Evolutionary conservation across 768 basidiomycete species (phyloP).

Genomic region (Suillus variegatus): DNA sequence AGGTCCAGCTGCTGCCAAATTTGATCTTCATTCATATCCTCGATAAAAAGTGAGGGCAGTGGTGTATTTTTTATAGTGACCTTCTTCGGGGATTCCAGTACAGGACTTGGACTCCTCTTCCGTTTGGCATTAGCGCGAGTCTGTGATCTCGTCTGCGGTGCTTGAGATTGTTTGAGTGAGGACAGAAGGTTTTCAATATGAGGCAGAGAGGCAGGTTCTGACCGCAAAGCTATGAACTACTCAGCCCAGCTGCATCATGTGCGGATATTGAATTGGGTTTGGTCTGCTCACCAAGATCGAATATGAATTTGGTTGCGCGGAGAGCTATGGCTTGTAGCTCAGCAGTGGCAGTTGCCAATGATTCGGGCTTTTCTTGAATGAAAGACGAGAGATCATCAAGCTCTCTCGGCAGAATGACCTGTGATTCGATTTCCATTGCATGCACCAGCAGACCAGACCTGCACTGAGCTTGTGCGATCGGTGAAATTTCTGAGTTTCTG

Average conservation of each 20-base stretch:
- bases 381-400: constrained; percentile 52
- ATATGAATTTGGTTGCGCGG: constrained; percentile 70
- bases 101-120: constrained; percentile 44
- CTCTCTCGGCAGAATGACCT: constrained; percentile 35
- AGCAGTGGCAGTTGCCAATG: constrained; percentile 52
- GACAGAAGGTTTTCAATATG: constrained; percentile 66
- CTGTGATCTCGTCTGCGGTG: constrained; percentile 75
- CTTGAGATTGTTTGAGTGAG: constrained; percentile 64
- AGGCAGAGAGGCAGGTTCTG: constrained; percentile 63
- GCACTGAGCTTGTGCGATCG: too few species aligned
- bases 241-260: constrained; percentile 5
- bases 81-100: constrained; percentile 32
- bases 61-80: constrained; percentile 61
- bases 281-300: constrained; percentile 64
- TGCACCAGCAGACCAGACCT: too few species aligned
- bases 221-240: constrained; percentile 53
- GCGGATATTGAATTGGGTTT: constrained; percentile 6
- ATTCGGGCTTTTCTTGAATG: constrained; percentile 55
- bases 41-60: constrained; percentile 68
- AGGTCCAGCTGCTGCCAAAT: constrained; percentile 95
- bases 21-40: constrained; percentile 83
- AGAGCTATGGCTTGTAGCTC: constrained; percentile 61
- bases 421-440: constrained; percentile 17
- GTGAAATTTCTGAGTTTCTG: background rate
- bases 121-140: constrained; percentile 38